A percentile compares a stretch with the other conserved stretches of the same genome.
Conservation (phyloP, 768 basidiomycete species). For the Neoboletus subvelutipes region DNA sequence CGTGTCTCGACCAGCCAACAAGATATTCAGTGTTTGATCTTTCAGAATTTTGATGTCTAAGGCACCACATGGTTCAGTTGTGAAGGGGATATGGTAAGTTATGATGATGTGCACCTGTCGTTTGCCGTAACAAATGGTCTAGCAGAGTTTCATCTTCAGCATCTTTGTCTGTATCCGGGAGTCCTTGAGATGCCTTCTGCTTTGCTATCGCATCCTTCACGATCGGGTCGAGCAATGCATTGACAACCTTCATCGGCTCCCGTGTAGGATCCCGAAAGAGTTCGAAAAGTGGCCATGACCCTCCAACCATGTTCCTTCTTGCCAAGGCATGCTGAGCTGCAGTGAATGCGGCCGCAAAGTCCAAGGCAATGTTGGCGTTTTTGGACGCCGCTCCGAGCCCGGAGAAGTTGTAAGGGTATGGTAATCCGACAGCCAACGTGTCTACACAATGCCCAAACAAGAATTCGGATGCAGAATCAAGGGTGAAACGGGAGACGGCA, state of each 20-base stretch:
- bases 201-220: slow-evolving; percentile 36
- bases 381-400: slow-evolving; percentile 3
- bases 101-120: slow-evolving; percentile 31
- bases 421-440: slow-evolving; percentile 37
- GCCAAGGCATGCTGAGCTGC: slow-evolving; percentile 33
- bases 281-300: slow-evolving; percentile 43
- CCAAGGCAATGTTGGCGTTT: slow-evolving; percentile 15
- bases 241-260: slow-evolving; percentile 38
- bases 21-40: slow-evolving; percentile 43
- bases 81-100: background rate
- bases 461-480: slow-evolving; percentile 55
- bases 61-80: background rate
- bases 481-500: slow-evolving; percentile 45
- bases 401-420: slow-evolving; percentile 36
- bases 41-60: slow-evolving; percentile 35
- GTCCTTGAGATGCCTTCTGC: slow-evolving; percentile 6
- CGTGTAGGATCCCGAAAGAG: slow-evolving; percentile 32
- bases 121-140: slow-evolving; percentile 40
- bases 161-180: slow-evolving; percentile 4
- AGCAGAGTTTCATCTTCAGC: slow-evolving; percentile 40
- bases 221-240: slow-evolving; percentile 41
- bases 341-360: slow-evolving; percentile 37
- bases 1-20: slow-evolving; percentile 47
- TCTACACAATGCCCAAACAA: slow-evolving; percentile 47
- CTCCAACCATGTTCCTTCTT: slow-evolving; percentile 30